These are phyloP conservation scores for Stevia rebaudiana DNA, from an alignment of 140 eudicot species.

Conservation along the genomic window DNA sequence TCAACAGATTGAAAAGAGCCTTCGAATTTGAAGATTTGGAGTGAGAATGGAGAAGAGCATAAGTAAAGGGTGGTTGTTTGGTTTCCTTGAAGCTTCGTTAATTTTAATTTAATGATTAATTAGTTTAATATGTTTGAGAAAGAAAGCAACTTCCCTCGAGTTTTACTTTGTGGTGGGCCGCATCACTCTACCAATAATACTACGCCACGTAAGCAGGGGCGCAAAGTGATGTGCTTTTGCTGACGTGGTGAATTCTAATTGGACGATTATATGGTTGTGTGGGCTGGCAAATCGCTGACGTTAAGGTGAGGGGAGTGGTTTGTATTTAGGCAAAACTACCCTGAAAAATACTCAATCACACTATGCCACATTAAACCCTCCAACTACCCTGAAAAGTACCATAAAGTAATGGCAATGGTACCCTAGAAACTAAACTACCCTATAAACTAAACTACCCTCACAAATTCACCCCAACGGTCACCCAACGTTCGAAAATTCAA, in stretches of 20 bases:
- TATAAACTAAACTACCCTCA: too few relatives aligned
- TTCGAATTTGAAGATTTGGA: conserved; percentile 1
- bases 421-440: too few relatives aligned
- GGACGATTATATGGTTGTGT: neutral
- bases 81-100: conserved; percentile 32
- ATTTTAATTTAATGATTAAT: neutral
- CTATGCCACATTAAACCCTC: too few relatives aligned
- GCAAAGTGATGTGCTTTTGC: neutral
- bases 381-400: too few relatives aligned
- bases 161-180: conserved; percentile 9
- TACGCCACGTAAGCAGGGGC: conserved; percentile 8
- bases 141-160: conserved; percentile 23
- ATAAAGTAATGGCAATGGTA: too few relatives aligned
- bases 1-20: conserved; percentile 1
- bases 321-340: too few relatives aligned
- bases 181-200: neutral
- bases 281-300: conserved; percentile 18
- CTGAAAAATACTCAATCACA: too few relatives aligned
- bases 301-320: too few relatives aligned
- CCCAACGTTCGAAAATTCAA: too few relatives aligned
- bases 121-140: conserved; percentile 1
- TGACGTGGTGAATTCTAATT: conserved; percentile 15
- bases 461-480: too few relatives aligned
- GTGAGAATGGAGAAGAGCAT: conserved; percentile 30
- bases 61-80: neutral